Conservation (phyloP, 2,329 filamentous ascomycete species). For the Blastomyces parvus region DNA sequence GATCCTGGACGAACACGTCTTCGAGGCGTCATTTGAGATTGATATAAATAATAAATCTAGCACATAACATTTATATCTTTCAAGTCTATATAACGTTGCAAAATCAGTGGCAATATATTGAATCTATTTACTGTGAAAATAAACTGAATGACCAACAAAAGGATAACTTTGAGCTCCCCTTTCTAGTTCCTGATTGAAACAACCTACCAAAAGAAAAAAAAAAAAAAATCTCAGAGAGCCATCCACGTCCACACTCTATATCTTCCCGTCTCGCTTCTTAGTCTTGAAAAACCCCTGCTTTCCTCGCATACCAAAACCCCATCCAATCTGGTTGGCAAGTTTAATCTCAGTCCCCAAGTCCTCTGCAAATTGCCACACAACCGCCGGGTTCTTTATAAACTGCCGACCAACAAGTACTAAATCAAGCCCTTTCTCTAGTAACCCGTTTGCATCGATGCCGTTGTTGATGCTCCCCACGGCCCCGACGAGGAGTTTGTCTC, state of each 20-base stretch:
- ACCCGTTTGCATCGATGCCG: conserved; percentile 57
- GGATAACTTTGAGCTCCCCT: no score
- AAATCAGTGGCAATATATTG: no score
- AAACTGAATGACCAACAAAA: no score
- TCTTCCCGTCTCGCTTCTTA: conserved; percentile 7
- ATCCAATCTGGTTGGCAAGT: conserved; percentile 63
- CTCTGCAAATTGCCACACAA: conserved; percentile 63
- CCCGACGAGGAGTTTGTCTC: conserved; percentile 59
- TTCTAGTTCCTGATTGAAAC: no score
- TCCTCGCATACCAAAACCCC: conserved; percentile 46
- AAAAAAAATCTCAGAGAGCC: not conserved
- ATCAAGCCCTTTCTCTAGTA: conserved; percentile 51
- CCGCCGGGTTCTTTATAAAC: conserved; percentile 73
- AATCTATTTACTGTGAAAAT: no score
- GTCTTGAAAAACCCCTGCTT: conserved; percentile 11
- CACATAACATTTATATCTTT: no score
- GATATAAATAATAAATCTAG: no score
- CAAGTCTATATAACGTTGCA: no score
- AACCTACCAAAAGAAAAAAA: no score
- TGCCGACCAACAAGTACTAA: conserved; percentile 64
- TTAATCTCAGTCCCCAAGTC: conserved; percentile 61
- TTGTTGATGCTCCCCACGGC: conserved; percentile 66
- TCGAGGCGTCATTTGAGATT: no score
- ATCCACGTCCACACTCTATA: not conserved
- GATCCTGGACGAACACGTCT: no score